A percentile compares a stretch with the other conserved stretches of the same genome.
Conservation (phyloP, 2,329 filamentous ascomycete genomes). For the Paracorniculantispora psalliotae region DNA sequence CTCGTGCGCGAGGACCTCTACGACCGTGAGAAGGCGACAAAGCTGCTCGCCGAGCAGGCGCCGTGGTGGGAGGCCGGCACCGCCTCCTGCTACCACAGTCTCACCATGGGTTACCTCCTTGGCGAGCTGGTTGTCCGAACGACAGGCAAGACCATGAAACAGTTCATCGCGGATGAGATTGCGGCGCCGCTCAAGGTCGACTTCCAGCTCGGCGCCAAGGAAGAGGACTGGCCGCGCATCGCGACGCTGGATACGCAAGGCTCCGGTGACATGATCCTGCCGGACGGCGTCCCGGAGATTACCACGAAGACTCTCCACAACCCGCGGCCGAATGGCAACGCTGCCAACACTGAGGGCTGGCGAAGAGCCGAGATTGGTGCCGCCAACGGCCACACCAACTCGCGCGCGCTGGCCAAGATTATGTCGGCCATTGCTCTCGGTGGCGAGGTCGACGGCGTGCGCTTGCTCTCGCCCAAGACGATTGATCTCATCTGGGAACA, state of each 20-base stretch:
- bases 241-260: conserved; percentile 28
- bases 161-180: conserved; percentile 36
- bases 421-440: conserved; percentile 26
- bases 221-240: conserved; percentile 37
- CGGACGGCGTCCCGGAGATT: conserved; percentile 22
- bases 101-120: conserved; percentile 36
- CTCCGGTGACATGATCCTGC: conserved; percentile 18
- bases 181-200: conserved; percentile 38
- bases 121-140: conserved; percentile 38
- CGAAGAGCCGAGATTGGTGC: conserved; percentile 36
- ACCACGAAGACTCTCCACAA: conserved; percentile 27
- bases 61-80: conserved; percentile 42
- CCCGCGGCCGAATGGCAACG: conserved; percentile 16
- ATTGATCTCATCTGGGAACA: conserved; percentile 41
- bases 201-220: conserved; percentile 39
- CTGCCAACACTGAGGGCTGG: conserved; percentile 27
- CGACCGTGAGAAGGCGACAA: conserved; percentile 25
- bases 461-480: conserved; percentile 35
- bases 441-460: conserved; percentile 19
- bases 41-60: conserved; percentile 33
- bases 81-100: conserved; percentile 36
- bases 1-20: conserved; percentile 29
- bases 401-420: conserved; percentile 36
- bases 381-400: conserved; percentile 41
- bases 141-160: conserved; percentile 35